Evolutionary conservation across 805 yeast species (phyloP).

Genomic region (Yarrowia osloensis): DNA sequence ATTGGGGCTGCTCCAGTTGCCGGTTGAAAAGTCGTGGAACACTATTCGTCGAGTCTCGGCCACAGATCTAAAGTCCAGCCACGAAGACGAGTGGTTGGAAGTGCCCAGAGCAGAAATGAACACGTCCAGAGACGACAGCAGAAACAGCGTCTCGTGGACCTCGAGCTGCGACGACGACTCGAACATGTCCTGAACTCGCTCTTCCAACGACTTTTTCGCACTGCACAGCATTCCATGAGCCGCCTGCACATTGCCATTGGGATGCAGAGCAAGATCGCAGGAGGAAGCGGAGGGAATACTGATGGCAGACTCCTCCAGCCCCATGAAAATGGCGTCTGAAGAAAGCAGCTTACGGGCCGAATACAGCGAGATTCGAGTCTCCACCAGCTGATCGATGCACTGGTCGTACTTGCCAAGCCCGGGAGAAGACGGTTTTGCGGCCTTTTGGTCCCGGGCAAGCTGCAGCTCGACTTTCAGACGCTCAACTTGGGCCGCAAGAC

Average conservation of each 20-base stretch:
- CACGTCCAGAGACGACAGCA: neutral
- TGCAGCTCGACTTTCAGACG: neutral
- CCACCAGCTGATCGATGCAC: conserved; percentile 1
- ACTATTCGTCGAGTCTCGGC: too few relatives aligned
- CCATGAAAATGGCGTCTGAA: conserved; percentile 12
- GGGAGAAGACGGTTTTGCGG: neutral
- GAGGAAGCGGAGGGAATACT: conserved; percentile 15
- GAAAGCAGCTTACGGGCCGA: conserved; percentile 15
- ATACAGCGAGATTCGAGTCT: neutral
- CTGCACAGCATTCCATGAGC: conserved; percentile 8
- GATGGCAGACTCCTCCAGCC: conserved; percentile 16
- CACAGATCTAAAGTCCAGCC: conserved; percentile 9
- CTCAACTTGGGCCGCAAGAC: conserved; percentile 1
- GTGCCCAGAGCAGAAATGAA: conserved; percentile 17
- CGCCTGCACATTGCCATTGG: conserved; percentile 7
- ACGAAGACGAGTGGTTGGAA: neutral
- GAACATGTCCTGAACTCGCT: neutral
- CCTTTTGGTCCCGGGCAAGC: neutral
- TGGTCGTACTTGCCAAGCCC: conserved; percentile 7
- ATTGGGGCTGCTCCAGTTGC: neutral
- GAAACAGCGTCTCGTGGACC: neutral
- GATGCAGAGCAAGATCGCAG: conserved; percentile 7
- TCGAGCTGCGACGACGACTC: neutral
- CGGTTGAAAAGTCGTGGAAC: too few relatives aligned
- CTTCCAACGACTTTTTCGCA: neutral